Evolutionary conservation across 139 green algal genomes (phyloP).

Genomic region (Pleodorina starrii): DNA sequence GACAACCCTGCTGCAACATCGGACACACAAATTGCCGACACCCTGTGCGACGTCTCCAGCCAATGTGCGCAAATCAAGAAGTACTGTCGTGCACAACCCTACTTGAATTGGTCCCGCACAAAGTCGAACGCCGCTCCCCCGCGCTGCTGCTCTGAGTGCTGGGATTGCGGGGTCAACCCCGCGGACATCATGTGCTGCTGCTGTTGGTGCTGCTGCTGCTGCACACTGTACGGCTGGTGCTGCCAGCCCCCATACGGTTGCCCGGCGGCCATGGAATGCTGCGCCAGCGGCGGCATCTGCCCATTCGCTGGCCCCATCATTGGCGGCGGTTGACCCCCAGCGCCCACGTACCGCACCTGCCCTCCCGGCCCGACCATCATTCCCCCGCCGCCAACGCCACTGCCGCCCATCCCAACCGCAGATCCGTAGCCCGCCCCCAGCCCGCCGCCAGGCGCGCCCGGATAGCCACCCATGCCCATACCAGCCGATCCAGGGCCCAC

Average conservation of each 20-base stretch:
- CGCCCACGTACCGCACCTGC: slow-evolving; percentile 20
- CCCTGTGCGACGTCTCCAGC: too few relatives aligned
- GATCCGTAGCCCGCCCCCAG: neutral
- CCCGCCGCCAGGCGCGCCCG: neutral
- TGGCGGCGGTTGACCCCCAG: neutral
- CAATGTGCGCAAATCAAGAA: too few relatives aligned
- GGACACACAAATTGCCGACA: too few relatives aligned
- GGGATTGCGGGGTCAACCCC: neutral
- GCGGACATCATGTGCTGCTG: neutral
- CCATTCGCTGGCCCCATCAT: neutral
- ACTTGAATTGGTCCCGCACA: slow-evolving; percentile 29
- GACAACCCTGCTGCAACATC: too few relatives aligned
- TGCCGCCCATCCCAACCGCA: neutral
- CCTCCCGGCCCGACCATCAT: slow-evolving; percentile 45
- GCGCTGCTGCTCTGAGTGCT: slow-evolving; percentile 50
- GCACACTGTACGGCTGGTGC: neutral
- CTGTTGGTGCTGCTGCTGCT: neutral
- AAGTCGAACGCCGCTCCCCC: slow-evolving; percentile 65
- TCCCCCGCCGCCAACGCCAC: neutral
- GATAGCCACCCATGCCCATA: neutral
- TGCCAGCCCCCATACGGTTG: slow-evolving; percentile 8
- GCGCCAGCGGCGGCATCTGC: neutral
- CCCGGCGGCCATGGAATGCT: neutral
- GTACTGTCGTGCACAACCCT: too few relatives aligned
- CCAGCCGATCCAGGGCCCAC: neutral